phyloP scores from a whole-genome alignment of 495 filamentous ascomycete genomes.

The Aspergillus cavernicola region DNA sequence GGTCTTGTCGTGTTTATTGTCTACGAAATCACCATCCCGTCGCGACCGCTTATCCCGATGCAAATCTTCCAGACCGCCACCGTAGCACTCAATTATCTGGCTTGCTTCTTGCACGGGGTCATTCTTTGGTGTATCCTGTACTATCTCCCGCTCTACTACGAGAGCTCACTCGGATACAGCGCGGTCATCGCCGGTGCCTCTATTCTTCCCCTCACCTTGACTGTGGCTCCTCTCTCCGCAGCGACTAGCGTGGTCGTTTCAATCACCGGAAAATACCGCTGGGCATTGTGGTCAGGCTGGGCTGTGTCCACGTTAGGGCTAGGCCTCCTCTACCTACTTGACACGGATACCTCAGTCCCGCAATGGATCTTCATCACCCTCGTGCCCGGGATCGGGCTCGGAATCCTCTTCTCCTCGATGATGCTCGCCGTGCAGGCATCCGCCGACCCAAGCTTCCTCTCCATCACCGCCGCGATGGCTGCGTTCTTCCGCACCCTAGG shows the following conservation, averaged over 20 bases:
- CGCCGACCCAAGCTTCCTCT: slow-evolving; percentile 34
- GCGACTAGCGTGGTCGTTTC: slow-evolving; percentile 40
- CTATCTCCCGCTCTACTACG: slow-evolving; percentile 48
- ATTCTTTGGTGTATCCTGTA: slow-evolving; percentile 45
- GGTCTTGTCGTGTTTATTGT: slow-evolving; percentile 16
- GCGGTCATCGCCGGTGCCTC: slow-evolving; percentile 44
- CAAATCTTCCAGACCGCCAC: slow-evolving; percentile 44
- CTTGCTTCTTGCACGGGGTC: slow-evolving; percentile 47
- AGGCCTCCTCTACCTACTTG: slow-evolving; percentile 44
- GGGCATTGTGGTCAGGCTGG: slow-evolving; percentile 53
- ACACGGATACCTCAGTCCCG: slow-evolving; percentile 34
- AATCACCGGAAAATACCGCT: slow-evolving; percentile 42
- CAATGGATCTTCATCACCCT: slow-evolving; percentile 48
- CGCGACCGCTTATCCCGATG: slow-evolving; percentile 44
- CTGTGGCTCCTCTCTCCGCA: slow-evolving; percentile 43
- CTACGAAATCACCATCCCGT: slow-evolving; percentile 23
- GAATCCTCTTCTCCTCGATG: slow-evolving; percentile 44
- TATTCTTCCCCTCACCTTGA: slow-evolving; percentile 48
- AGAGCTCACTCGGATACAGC: slow-evolving; percentile 45
- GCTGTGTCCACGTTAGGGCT: slow-evolving; percentile 41
- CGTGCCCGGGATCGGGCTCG: slow-evolving; percentile 45
- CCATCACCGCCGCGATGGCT: slow-evolving; percentile 47
- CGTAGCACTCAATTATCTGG: slow-evolving; percentile 36
- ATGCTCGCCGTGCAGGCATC: slow-evolving; percentile 47
- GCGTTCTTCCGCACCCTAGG: slow-evolving; percentile 55